Base-by-base conservation (phyloP, 1,284 basidiomycete genomes). In the Melampsora americana region DNA sequence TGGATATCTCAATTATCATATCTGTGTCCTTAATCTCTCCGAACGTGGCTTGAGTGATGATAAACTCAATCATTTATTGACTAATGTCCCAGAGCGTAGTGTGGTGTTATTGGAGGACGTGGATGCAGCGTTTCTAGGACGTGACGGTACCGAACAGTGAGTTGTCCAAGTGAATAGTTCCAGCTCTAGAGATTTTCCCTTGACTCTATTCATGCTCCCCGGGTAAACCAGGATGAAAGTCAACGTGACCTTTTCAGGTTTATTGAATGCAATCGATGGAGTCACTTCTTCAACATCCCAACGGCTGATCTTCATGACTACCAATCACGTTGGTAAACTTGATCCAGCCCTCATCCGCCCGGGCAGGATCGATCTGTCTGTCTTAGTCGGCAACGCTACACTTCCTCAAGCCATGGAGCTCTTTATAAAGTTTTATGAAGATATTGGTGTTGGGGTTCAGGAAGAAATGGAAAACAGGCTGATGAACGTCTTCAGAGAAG, bases 281-380 rank as follows among this genome's bases (percentile, higher is more conserved):
- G 95, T 99, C 18, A 95, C 95, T 1, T 95, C 92, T 4, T 93
- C 94, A 48, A 93, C 96, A 83, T 83, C 84, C 32, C 93, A 96
- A 81, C 89, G 96, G n/a, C 91, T 99, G 81, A 89, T 99, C 59
- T 99, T 99, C 84, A 93, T 99, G 91, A 99, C 95, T 0, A 99
- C 95, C n/a, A 99, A 99, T 83, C 95, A 98, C 81, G 84, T 92
- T 56, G 88, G 90, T 78, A 86, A 85, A 78, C 86, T 93, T 23
- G 93, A 95, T 81, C 90, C 92, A 11, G 95, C 96, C 0, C 88
- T 99, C 50, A 93, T 99, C 79, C 89, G 95, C 69, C 95, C 95
- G 0, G 95, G 95, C 1, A 88, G 95, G 11, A 94, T 99, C 48
- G 95, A 99, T 83, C 83, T 98, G 61, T 88, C 89, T 39, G 88